These are phyloP conservation scores for Persicaria tinctoria DNA, from an alignment of 148 eudicot species.

Conservation along the genomic window DNA sequence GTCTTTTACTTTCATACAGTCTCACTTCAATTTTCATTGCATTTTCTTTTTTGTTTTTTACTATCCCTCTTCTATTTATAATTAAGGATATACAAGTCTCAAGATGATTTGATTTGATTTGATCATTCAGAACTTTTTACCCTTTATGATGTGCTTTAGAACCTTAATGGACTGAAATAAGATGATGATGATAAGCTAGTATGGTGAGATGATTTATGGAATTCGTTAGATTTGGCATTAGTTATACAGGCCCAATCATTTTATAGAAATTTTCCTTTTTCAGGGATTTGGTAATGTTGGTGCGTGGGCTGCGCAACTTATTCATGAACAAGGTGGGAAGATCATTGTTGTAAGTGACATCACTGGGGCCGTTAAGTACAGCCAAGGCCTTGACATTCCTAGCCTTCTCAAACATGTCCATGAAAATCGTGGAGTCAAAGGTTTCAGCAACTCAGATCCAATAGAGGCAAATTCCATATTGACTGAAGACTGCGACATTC, in stretches of 20 bases:
- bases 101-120: too few relatives aligned
- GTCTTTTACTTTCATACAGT: constrained; percentile 4
- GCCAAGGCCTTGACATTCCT: constrained; percentile 67
- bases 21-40: neutral
- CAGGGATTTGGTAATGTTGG: constrained; percentile 95
- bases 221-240: neutral
- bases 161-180: neutral
- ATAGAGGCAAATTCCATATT: constrained; percentile 61
- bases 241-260: neutral
- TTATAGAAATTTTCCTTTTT: neutral
- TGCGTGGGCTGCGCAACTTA: constrained; percentile 53
- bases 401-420: constrained; percentile 59
- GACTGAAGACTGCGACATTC: constrained; percentile 92
- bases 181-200: neutral
- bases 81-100: too few relatives aligned
- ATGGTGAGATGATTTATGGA: neutral
- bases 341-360: constrained; percentile 63
- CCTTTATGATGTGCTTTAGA: neutral
- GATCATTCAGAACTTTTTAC: neutral
- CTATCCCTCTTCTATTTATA: too few relatives aligned
- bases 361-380: constrained; percentile 62
- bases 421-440: constrained; percentile 76
- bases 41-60: neutral
- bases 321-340: constrained; percentile 65
- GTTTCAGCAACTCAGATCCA: constrained; percentile 54